phyloP scores from a whole-genome alignment of 768 basidiomycete species.

The Pleurotus tuoliensis region DNA sequence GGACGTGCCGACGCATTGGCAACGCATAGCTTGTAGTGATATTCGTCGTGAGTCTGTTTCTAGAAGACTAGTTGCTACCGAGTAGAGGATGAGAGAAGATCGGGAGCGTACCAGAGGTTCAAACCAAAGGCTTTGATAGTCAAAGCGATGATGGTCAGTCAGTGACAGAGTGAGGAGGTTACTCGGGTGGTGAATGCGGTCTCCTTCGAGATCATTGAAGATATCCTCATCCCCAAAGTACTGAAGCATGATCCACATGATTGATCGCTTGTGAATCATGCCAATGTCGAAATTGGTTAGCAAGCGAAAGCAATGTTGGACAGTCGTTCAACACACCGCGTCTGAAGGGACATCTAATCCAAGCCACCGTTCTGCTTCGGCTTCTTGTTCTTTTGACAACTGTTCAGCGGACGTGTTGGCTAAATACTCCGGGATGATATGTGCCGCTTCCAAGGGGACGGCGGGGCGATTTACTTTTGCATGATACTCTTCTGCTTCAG shows the following conservation, averaged over 20 bases:
- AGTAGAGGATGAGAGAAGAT: too few species aligned
- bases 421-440: not conserved
- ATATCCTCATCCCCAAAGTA: not conserved
- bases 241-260: not conserved
- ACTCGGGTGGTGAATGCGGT: constrained; percentile 23
- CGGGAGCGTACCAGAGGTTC: constrained; percentile 10
- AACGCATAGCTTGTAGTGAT: not conserved
- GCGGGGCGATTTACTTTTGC: not conserved
- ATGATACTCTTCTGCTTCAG: not conserved
- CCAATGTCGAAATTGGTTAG: not conserved
- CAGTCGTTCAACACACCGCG: not conserved
- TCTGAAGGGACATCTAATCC: too few species aligned
- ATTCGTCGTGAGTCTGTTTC: not conserved
- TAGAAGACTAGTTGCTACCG: too few species aligned
- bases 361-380: too few species aligned
- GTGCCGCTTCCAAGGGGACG: not conserved
- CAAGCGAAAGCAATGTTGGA: not conserved
- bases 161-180: constrained; percentile 26
- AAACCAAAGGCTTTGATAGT: constrained; percentile 26
- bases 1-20: not conserved
- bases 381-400: not conserved
- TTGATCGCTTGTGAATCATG: not conserved
- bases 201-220: constrained; percentile 21
- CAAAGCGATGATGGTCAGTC: constrained; percentile 19
- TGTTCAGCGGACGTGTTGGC: not conserved